Evolutionary conservation across 2,329 filamentous ascomycete genomes (phyloP).

Genomic region (Penicillium sp.): DNA sequence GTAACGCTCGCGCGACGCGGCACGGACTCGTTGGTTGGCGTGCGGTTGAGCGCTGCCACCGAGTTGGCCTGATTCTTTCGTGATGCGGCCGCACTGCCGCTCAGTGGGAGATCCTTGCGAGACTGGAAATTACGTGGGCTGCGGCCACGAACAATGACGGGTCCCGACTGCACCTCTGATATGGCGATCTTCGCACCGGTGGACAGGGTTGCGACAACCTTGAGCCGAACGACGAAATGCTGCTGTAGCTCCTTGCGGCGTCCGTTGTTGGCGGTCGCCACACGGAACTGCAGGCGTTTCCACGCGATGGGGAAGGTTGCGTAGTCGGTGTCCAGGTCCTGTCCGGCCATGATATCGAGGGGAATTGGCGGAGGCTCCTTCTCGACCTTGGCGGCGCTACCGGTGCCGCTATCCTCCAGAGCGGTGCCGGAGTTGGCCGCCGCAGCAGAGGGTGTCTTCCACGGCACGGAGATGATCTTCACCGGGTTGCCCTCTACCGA

Average conservation of each 20-base stretch:
- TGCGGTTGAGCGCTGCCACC: conserved; percentile 30
- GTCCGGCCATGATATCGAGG: conserved; percentile 63
- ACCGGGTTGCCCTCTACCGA: conserved; percentile 90
- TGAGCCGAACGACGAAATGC: conserved; percentile 87
- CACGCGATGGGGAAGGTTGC: conserved; percentile 91
- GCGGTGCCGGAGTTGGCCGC: conserved; percentile 64
- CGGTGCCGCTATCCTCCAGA: conserved; percentile 29
- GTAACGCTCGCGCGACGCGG: conserved; percentile 27
- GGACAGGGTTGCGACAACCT: conserved; percentile 77
- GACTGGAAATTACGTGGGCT: conserved; percentile 95
- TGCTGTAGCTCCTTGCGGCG: conserved; percentile 92
- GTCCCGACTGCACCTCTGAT: conserved; percentile 80
- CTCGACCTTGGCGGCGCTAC: conserved; percentile 62
- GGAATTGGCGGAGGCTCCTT: conserved; percentile 84
- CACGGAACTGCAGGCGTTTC: conserved; percentile 89
- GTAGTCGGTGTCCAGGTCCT: conserved; percentile 75
- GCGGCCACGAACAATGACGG: conserved; percentile 88
- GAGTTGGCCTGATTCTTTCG: conserved; percentile 60
- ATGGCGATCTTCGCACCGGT: conserved; percentile 80
- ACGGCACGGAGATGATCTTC: conserved; percentile 93
- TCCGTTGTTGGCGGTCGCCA: conserved; percentile 94
- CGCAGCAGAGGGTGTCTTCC: conserved; percentile 72
- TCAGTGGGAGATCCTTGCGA: conserved; percentile 84
- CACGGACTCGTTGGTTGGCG: conserved; percentile 31
- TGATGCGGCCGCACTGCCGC: conserved; percentile 74